Conservation (phyloP, 2,329 filamentous ascomycete species). For the Diplodia mutila region DNA sequence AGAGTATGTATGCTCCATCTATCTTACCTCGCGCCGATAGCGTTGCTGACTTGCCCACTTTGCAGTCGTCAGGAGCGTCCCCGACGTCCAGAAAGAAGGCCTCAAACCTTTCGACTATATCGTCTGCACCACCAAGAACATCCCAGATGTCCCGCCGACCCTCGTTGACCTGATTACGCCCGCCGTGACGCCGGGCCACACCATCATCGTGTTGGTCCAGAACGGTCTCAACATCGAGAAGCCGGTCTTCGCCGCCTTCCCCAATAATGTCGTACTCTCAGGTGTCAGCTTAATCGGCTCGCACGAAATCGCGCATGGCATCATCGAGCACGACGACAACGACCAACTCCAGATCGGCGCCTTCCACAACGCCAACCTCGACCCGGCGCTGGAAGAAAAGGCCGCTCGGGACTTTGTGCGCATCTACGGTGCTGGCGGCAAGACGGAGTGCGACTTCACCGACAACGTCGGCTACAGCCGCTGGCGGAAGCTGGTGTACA, state of each 20-base stretch:
- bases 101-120: conserved; percentile 58
- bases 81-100: conserved; percentile 45
- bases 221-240: conserved; percentile 68
- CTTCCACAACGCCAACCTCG: conserved; percentile 48
- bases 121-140: conserved; percentile 62
- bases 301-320: conserved; percentile 52
- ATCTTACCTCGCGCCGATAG: not conserved
- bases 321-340: conserved; percentile 57
- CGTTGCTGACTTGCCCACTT: conserved; percentile 1
- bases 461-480: conserved; percentile 49
- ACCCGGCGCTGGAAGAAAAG: conserved; percentile 30
- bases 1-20: conserved; percentile 36
- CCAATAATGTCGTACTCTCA: conserved; percentile 56
- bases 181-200: conserved; percentile 56
- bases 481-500: conserved; percentile 59
- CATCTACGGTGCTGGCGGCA: conserved; percentile 54
- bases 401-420: conserved; percentile 50
- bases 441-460: conserved; percentile 49
- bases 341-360: conserved; percentile 58
- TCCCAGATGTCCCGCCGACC: conserved; percentile 57
- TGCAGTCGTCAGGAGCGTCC: conserved; percentile 54
- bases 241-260: conserved; percentile 56
- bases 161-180: conserved; percentile 55
- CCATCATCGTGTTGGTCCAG: conserved; percentile 61
- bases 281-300: conserved; percentile 59